Percentiles rank a stretch among this genome's conserved stretches.
Evolutionary conservation across 1,284 basidiomycete genomes (phyloP).

Genomic region (Dichomitus squalens): DNA sequence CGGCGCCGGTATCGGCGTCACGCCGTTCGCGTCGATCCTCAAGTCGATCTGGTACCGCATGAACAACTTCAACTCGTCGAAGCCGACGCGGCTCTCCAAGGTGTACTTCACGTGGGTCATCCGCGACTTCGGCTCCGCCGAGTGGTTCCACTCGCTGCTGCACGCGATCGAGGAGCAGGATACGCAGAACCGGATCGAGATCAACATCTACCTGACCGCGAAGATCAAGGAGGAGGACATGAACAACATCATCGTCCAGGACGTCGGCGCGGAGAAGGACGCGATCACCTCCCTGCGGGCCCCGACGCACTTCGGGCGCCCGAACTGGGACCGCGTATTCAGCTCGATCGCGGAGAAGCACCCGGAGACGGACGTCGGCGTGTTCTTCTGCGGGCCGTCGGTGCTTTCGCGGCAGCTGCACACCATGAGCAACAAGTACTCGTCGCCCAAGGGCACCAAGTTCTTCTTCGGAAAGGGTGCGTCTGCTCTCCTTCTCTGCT

Average conservation of each 20-base stretch:
- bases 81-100: slow-evolving; percentile 78
- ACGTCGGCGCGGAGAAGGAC: slow-evolving; percentile 87
- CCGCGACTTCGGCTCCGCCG: slow-evolving; percentile 82
- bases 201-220: slow-evolving; percentile 89
- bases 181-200: slow-evolving; percentile 79
- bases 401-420: slow-evolving; percentile 74
- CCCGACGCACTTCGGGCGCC: slow-evolving; percentile 91
- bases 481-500: slow-evolving; percentile 18
- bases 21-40: slow-evolving; percentile 90
- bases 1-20: slow-evolving; percentile 91
- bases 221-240: slow-evolving; percentile 88
- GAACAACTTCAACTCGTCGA: slow-evolving; percentile 76
- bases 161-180: slow-evolving; percentile 93
- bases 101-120: slow-evolving; percentile 91
- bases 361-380: slow-evolving; percentile 83
- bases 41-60: slow-evolving; percentile 96
- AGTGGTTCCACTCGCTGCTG: slow-evolving; percentile 93
- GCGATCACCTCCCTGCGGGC: slow-evolving; percentile 83
- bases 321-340: slow-evolving; percentile 91
- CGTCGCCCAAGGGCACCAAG: slow-evolving; percentile 75
- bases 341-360: slow-evolving; percentile 76
- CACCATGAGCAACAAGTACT: slow-evolving; percentile 82
- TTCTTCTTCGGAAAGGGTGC: slow-evolving; percentile 88
- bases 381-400: slow-evolving; percentile 84
- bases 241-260: slow-evolving; percentile 87